Evolutionary conservation across 2,329 filamentous ascomycete genomes (phyloP), one percentile per base, ranked within the genome.

Genomic region (Tolypocladium ovalisporum): DNA sequence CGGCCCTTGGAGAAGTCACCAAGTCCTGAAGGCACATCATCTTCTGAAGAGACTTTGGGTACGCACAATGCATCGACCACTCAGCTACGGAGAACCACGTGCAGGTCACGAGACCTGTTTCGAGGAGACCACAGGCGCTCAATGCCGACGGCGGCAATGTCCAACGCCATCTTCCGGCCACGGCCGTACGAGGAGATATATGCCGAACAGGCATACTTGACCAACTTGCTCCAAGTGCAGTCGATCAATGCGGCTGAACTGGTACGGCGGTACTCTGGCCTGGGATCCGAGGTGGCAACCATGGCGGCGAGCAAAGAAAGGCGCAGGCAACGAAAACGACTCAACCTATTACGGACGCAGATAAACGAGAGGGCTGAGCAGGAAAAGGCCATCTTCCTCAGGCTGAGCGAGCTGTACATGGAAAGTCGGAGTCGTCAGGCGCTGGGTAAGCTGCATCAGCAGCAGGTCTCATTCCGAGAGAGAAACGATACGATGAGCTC

Each of bases 381-480:
- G 62, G 76, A 83, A 62, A 73, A 69, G 56, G 62, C 68, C 19
- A 73, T 81, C 8, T 65, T 78, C 42, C 58, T 69, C 19, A 70
- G 79, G 3, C 68, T 84, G n/a, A 68, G 73, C 15, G 79, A 83
- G 58, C 62, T 84, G 17, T 71, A 75, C 37, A 66, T 77, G 19
- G 79, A 83, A 65, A 73, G 79, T 17, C 73, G 76, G 61, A 75
- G 72, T 42, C 71, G 73, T 3, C 73, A 76, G 55, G 67, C 73
- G 2, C 73, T 71, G 71, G 62, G 63, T 35, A 67, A 70, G 40
- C 65, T 72, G 2, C 66, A 67, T 47, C 62, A 66, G 19, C 66
- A 68, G 29, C 39, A 51, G 34, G 47, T 56, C 34, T 54, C 47
- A 39, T 17, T 12, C 4, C 17, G 27, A 10, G 44, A 32, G 29